Evolutionary conservation across 768 basidiomycete species (phyloP), one percentile per base, ranked within the genome.

Genomic region (Lanmaoa rubissima): DNA sequence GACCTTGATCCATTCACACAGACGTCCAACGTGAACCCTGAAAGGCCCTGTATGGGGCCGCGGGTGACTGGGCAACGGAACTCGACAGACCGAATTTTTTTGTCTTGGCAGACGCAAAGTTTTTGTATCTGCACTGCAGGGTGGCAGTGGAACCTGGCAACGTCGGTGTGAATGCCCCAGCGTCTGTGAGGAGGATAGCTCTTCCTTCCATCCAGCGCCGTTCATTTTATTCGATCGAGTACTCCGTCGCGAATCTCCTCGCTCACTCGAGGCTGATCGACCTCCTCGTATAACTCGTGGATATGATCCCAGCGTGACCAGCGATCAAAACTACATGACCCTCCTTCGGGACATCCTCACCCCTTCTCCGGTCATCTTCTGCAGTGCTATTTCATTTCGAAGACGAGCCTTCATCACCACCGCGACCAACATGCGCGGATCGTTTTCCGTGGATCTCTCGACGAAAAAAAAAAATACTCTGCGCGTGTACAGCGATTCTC

Each of bases 1-100:
- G 43, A 58, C 38, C 60, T 53, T 46, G 24, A 53, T 19, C 21
- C 52, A 54, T 68, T 69, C 66, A 68, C 68, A 69, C 68, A 68
- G 48, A 63, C 59, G 61, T 62, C 64, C 44, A 44, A 54, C 14
- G 13, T 11, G 60, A 57, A 67, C 65, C 61, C 61, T 61, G 59
- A 55, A 13, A 43, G 46, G 54, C 52, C 40, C 51, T 39, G 51
- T 38, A 35, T 48, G 47, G 32, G 32, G 32, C 31, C 19, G 19
- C 47, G 36, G 16, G 7, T 17, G 35, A 16, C 34, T 48, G 48
- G 24, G 48, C 28, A 24, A 34, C 47, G 45, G 43, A 45, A 28
- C 26, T 41, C 26, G 28, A 32, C n/a, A 43, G 36, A 28, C 36
- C 8, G 35, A 51, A 31, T 16, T 36, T 44, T 54, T 40, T 19